These are phyloP conservation scores for Trichoderma polysporum DNA, from an alignment of 2,329 filamentous ascomycete genomes.

Conservation along the genomic window DNA sequence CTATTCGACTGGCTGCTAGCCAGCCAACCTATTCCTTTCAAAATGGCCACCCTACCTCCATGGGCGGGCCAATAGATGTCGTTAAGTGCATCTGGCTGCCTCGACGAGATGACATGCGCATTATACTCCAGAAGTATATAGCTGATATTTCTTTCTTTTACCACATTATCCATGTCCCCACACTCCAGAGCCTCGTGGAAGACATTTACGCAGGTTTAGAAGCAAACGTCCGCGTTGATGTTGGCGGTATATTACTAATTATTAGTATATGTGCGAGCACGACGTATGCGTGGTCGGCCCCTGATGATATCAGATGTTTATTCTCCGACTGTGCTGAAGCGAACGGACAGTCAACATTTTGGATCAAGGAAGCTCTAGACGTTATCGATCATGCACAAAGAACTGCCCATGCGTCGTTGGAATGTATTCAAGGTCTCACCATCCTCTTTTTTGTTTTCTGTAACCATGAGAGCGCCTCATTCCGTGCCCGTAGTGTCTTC, in stretches of 20 bases:
- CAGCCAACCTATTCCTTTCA: slow-evolving; percentile 36
- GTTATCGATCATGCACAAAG: slow-evolving; percentile 38
- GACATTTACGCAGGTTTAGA: slow-evolving; percentile 34
- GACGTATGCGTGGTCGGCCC: slow-evolving; percentile 34
- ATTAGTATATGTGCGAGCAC: slow-evolving; percentile 34
- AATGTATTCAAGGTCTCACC: slow-evolving; percentile 39
- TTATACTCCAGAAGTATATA: slow-evolving; percentile 34
- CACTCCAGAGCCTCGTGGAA: slow-evolving; percentile 31
- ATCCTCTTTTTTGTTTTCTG: slow-evolving; percentile 40
- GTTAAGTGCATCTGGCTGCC: slow-evolving; percentile 38
- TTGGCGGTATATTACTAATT: slow-evolving; percentile 32
- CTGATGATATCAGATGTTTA: slow-evolving; percentile 30
- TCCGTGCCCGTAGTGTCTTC: slow-evolving; percentile 34
- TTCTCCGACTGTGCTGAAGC: slow-evolving; percentile 32
- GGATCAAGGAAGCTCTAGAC: slow-evolving; percentile 38
- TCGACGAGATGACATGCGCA: slow-evolving; percentile 33
- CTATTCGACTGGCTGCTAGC: slow-evolving; percentile 34
- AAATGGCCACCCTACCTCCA: slow-evolving; percentile 26
- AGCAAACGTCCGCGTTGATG: slow-evolving; percentile 25
- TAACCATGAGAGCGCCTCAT: slow-evolving; percentile 40
- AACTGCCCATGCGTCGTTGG: slow-evolving; percentile 31
- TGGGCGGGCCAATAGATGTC: slow-evolving; percentile 30
- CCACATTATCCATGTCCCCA: slow-evolving; percentile 34
- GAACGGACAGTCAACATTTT: slow-evolving; percentile 32
- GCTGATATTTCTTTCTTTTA: slow-evolving; percentile 34